Evolutionary conservation across 192 early-diverging fungal genomes (phyloP), one percentile per base, ranked within the genome.

Genomic region (Phlyctochytrium arcticum): DNA sequence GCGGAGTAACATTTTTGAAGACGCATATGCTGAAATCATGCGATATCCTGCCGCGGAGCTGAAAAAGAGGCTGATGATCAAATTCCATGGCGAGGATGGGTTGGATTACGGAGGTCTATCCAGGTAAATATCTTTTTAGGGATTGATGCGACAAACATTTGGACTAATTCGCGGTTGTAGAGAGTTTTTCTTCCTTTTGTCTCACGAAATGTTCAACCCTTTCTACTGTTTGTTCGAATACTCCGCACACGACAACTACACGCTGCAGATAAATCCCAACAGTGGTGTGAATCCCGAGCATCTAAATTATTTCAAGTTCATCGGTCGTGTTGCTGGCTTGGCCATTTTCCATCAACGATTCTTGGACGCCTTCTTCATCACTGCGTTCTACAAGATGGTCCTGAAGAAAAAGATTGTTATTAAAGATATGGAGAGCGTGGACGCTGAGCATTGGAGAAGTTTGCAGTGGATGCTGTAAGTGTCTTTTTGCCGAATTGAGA

Each of bases 121-220:
- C 19, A 86, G 91, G 84, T 84, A 78, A 71, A 12, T 36, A 17
- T n/a, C 19, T 44, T 19, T 62, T 37, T 44, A 4, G 44, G 0
- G 49, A 19, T 12, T 7, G 30, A 4, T 36, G 8, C 24, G 1
- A n/a, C 21, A 15, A 6, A 10, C 36, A 56, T 26, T 69, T 60
- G 37, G 10, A 26, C 42, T 29, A 29, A 47, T 58, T 70, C 9
- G 4, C n/a, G 5, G 26, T 42, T 34, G n/a, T 62, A 84, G 90
- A 77, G 96, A 98, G 71, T 98, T 92, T 75, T 98, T 98, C 83
- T 98, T 94, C 80, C 74, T 98, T 68, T 78, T 98, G 36, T 95
- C 93, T 29, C 93, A 98, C 74, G 93, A 96, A 69, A 96, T 98
- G 92, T 98, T 98, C 77, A 95, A 98, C 73, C 96, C 96, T n/a